These are phyloP conservation scores for Cystobasidiaceae sp. DNA, from an alignment of 1,284 basidiomycete genomes.

Conservation along the genomic window DNA sequence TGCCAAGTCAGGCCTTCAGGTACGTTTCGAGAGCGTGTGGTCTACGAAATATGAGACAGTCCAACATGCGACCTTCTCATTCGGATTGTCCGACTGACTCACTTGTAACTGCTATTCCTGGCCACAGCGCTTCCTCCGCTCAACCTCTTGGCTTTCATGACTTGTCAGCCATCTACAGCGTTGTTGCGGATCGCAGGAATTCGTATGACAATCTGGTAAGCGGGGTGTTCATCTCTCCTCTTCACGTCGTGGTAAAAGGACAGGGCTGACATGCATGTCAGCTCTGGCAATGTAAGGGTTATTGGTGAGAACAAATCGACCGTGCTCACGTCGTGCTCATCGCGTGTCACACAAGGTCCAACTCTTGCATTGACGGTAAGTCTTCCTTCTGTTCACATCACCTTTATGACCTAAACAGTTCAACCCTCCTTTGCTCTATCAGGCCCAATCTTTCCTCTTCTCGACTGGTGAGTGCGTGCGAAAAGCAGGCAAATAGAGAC, in stretches of 20 bases:
- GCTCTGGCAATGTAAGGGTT: slow-evolving; percentile 22
- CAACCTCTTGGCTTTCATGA: slow-evolving; percentile 21
- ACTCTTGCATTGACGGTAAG: background rate
- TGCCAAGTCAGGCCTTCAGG: background rate
- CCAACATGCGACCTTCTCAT: no score
- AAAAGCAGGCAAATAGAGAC: no score
- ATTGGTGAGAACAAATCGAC: no score
- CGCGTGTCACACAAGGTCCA: background rate
- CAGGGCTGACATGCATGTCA: no score
- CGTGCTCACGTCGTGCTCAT: background rate
- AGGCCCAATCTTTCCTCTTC: slow-evolving; percentile 31
- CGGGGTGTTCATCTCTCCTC: no score
- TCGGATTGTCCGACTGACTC: no score
- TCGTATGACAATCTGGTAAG: slow-evolving; percentile 13
- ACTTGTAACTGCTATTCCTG: no score
- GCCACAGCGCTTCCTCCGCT: background rate
- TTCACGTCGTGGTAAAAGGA: no score
- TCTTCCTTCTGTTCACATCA: background rate
- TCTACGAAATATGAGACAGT: no score
- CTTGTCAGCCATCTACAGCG: slow-evolving; percentile 21
- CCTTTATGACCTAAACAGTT: no score
- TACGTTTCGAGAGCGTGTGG: no score
- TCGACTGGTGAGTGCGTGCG: slow-evolving; percentile 24
- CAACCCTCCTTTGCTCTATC: background rate
- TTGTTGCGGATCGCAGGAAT: slow-evolving; percentile 4